Base-by-base conservation (phyloP, 345 rosid genomes). In the Salix exigua region DNA sequence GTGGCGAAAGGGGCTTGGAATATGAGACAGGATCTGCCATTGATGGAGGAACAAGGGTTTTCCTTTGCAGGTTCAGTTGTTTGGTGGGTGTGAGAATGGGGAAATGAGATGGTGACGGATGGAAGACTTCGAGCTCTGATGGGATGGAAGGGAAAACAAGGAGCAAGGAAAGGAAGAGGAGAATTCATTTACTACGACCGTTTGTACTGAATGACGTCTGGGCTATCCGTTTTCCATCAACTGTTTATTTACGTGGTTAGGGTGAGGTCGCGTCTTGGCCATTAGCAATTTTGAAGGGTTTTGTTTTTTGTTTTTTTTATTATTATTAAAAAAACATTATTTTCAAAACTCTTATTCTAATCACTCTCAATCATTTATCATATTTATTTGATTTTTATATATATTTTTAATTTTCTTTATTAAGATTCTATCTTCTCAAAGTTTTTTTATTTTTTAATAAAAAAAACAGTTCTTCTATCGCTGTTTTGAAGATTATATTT, bases 111-210 rank as follows among this genome's bases (percentile, higher is more conserved):
- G 71, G 76, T 76, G 84, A 88, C 87, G 91, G 16, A 81, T 87
- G 89, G 95, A 78, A 88, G 97, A 89, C 92, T 90, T 92, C 81
- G 91, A 82, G 88, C 93, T 89, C 89, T 83, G 92, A 83, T 75
- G 82, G 76, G 77, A 91, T 85, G 95, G 90, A 68, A 13, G 37
- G 30, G 92, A 88, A 61, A 17, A 42, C 21, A 71, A 67, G 48
- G 73, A 66, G 72, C 46, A 69, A 73, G 46, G 23, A 37, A 78
- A 71, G 80, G 73, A 83, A 51, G 71, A 48, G 73, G 40, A 19
- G 31, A 72, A 30, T 73, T 76, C 82, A 80, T 21, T 73, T 70
- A 80, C 53, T 66, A 69, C 73, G 75, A 79, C 84, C 89, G 87
- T 83, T 83, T 70, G 37, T 33, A 33, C 37, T 33, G 37, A 33